These are phyloP conservation scores for Senecio squalidus DNA, from an alignment of 140 eudicot species.

Conservation along the genomic window DNA sequence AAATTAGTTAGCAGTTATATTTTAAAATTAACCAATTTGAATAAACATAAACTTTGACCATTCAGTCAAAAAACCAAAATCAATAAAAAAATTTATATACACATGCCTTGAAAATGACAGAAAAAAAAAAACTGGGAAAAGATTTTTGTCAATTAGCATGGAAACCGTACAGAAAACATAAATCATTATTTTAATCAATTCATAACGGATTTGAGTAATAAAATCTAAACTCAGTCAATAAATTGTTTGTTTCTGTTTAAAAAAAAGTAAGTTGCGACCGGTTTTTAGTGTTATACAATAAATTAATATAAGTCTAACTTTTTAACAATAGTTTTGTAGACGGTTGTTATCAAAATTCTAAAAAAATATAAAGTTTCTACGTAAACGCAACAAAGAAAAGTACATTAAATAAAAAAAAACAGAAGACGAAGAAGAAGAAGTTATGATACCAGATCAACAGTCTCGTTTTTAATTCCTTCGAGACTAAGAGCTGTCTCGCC, in stretches of 20 bases:
- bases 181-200: slow-evolving; percentile 22
- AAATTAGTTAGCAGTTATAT: neutral
- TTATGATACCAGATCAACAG: slow-evolving; percentile 79
- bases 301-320: too few relatives aligned
- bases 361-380: too few relatives aligned
- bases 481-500: slow-evolving; percentile 65
- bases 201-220: slow-evolving; percentile 8
- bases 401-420: neutral
- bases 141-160: slow-evolving; percentile 31
- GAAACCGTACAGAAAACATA: slow-evolving; percentile 26
- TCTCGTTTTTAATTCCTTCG: slow-evolving; percentile 79
- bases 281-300: too few relatives aligned
- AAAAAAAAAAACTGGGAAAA: neutral
- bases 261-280: slow-evolving; percentile 6
- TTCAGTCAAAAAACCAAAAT: neutral
- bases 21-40: too few relatives aligned
- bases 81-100: too few relatives aligned
- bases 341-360: too few relatives aligned
- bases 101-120: slow-evolving; percentile 15
- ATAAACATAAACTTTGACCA: neutral
- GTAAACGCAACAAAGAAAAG: too few relatives aligned
- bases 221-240: slow-evolving; percentile 4
- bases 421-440: too few relatives aligned
- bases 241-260: slow-evolving; percentile 9
- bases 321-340: too few relatives aligned